phyloP scores from a whole-genome alignment of 2,329 filamentous ascomycete species.

The Exophiala oligosperma region DNA sequence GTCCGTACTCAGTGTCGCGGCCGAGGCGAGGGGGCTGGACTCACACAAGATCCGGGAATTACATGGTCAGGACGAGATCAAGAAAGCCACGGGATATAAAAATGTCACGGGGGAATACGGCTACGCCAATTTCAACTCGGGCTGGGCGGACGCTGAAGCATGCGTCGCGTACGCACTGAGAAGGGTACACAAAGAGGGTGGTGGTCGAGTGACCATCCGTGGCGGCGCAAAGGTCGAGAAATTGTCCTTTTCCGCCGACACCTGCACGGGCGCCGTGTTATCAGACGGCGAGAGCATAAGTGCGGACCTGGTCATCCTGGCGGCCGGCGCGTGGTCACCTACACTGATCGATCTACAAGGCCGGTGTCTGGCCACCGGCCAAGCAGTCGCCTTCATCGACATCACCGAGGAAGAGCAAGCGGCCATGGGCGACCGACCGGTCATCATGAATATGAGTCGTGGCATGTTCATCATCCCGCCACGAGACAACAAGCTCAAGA shows the following conservation, averaged over 20 bases:
- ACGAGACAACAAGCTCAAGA: constrained; percentile 56
- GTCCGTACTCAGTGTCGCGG: constrained; percentile 28
- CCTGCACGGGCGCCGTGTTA: constrained; percentile 24
- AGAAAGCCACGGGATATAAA: constrained; percentile 21
- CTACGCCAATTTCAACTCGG: constrained; percentile 49
- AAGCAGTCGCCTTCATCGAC: constrained; percentile 74
- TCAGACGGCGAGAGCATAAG: constrained; percentile 17
- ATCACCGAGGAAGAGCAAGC: constrained; percentile 71
- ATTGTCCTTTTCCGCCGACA: constrained; percentile 32
- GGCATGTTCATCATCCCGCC: constrained; percentile 60
- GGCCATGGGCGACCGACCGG: constrained; percentile 64
- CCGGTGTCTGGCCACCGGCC: constrained; percentile 76
- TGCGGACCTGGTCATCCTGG: constrained; percentile 56
- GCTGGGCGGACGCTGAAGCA: constrained; percentile 47
- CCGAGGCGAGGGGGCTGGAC: constrained; percentile 36
- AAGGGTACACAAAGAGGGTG: constrained; percentile 33
- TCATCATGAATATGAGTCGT: constrained; percentile 51
- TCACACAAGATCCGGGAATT: constrained; percentile 39
- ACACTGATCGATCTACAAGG: constrained; percentile 75
- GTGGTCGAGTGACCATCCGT: constrained; percentile 36
- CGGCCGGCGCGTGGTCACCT: constrained; percentile 84
- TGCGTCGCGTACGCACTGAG: constrained; percentile 41
- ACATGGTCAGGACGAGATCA: constrained; percentile 18
- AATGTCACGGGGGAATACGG: constrained; percentile 33
- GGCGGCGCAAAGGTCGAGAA: constrained; percentile 37